Evolutionary conservation across 768 basidiomycete genomes (phyloP), one percentile per base, ranked within the genome.

Genomic region (Tylopilus intermedius): DNA sequence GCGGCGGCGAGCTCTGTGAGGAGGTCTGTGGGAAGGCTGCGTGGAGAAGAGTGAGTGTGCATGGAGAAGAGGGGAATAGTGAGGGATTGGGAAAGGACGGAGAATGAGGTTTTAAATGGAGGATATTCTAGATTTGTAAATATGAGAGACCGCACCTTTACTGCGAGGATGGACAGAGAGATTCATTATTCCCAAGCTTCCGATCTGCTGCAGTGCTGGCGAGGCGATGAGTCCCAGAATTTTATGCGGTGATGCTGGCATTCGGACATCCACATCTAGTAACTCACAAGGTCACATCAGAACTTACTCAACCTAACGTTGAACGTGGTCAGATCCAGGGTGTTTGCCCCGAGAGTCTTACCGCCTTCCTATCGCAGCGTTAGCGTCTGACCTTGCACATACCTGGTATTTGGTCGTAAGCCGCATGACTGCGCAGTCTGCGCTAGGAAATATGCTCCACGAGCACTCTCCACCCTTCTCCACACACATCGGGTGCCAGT

Each of bases 1-100:
- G 71, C 58, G 21, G 72, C 65, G 11, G 68, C 70, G 21, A 83
- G 72, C 61, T 82, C 77, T 42, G 74, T 66, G 58, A 74, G 71
- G 22, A 78, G 68, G 15, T 68, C 65, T 13, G 45, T n/a, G 4
- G 59, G 30, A 8, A 67, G 59, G 11, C 26, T 40, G 26, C 8
- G 24, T 2, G 32, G 43, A 26, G 47, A 49, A 22, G 52, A 27
- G 10, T 33, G 45, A 8, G 53, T 7, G 27, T 26, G 15, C 68
- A 68, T 68, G 52, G n/a, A 45, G 53, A 29, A 47, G 11, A 22
- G 33, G 54, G 60, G 30, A 43, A 47, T 56, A 49, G 40, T 8
- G 58, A 39, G 50, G 29, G 53, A 45, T 29, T 42, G 43, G 33
- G 30, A 42, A 35, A 24, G 51, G 35, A 49, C 13, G 18, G 7